These are phyloP conservation scores for Colletotrichum trifolii DNA, from an alignment of 2,329 filamentous ascomycete species.

Conservation along the genomic window DNA sequence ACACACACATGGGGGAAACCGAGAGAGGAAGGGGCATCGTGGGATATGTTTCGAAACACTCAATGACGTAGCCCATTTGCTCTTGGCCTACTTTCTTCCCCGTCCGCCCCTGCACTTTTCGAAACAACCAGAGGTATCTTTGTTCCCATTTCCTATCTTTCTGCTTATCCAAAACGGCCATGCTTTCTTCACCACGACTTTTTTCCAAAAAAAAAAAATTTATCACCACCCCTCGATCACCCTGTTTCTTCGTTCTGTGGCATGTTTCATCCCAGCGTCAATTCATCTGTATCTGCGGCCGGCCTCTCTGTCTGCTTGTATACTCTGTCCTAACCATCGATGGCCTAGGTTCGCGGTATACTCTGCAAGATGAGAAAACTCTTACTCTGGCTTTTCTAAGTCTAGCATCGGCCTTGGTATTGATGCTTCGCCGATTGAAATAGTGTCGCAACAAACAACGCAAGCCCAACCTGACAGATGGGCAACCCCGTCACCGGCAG, in stretches of 20 bases:
- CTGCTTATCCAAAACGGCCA: background rate
- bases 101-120: background rate
- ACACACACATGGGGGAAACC: conserved; percentile 22
- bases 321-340: too few relatives aligned
- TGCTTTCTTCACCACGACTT: background rate
- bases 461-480: too few relatives aligned
- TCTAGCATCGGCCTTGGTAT: too few relatives aligned
- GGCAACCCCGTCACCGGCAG: too few relatives aligned
- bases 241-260: background rate
- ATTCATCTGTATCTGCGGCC: too few relatives aligned
- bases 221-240: conserved; percentile 18
- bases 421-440: too few relatives aligned
- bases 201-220: background rate
- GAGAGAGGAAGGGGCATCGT: conserved; percentile 34
- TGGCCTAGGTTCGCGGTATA: too few relatives aligned
- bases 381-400: too few relatives aligned
- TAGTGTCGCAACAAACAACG: too few relatives aligned
- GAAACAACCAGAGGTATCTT: conserved; percentile 16
- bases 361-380: too few relatives aligned
- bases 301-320: too few relatives aligned
- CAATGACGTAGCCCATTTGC: conserved; percentile 27
- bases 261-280: conserved; percentile 11
- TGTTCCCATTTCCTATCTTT: background rate
- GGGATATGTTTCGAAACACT: conserved; percentile 36
- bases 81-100: too few relatives aligned